Evolutionary conservation across 208 protist species (phyloP), one percentile per base, ranked within the genome.

Genomic region (Tritrichomonas musculus): DNA sequence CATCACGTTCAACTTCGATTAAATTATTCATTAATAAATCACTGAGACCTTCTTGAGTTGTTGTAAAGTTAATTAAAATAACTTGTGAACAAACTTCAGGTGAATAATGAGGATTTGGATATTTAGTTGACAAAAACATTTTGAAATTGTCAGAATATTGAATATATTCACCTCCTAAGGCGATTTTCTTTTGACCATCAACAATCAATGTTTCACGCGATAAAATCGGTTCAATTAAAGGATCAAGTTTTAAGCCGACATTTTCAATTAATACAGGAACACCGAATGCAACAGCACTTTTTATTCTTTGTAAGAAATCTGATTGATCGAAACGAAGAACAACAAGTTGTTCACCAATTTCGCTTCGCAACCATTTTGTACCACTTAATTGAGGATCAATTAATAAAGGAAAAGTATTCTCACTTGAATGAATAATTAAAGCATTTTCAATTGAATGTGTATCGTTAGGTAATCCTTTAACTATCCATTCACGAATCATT

Each of bases 31-130:
- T 96, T 92, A 99, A 96, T 96, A 99, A 98, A 94, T 99, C 98
- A 95, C 99, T 98, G 65, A 99, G 96, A 92, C 98, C 98, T 39
- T 97, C 97, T 94, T 98, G 97, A 22, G 98, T 99, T 77, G 99
- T 98, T 96, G 98, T 99, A 95, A 99, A 99, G 96, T 99, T 99
- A 95, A 99, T 98, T 53, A 99, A 94, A 9, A 98, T 99, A 50
- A 97, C 98, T 96, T 99, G 97, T 13, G 98, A 98, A 25, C 98
- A 98, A 72, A 99, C 97, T 96, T 99, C 98, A 25, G 98, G 98
- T 66, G 97, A 97, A 96, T 99, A 99, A 94, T 98, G 97, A 27
- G 98, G 98, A 94, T 99, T 99, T 72, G 97, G 96, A 82, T 99
- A 96, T 95, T 99, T 99, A 33, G 98, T 99, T 96, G 99, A 98